Evolutionary conservation across 139 green algal species (phyloP), one percentile per base, ranked within the genome.

Genomic region (Haematococcus lacustris): DNA sequence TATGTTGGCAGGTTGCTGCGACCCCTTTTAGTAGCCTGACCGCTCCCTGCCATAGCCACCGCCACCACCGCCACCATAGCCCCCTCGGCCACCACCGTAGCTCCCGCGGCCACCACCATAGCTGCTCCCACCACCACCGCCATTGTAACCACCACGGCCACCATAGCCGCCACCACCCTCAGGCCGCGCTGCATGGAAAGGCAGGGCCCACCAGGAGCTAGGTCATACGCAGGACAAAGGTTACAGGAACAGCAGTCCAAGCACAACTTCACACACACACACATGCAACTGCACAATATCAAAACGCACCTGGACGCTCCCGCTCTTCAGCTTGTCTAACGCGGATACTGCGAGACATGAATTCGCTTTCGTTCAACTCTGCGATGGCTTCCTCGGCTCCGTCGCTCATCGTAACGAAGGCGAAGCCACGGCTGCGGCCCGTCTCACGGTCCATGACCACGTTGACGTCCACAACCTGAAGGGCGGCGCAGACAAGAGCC

Each of bases 391-490:
- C 53, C 26, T 23, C 21, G 17, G 78, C 77, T 3, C 41, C 68
- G 21, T 32, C 65, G 37, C 53, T 59, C 68, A 92, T 84, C 30
- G 86, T 92, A 51, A 93, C 88, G 81, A 93, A 93, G 50, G 76
- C 88, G 66, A 92, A 93, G 43, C 88, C 88, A 32, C 88, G 73
- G 41, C 82, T 86, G 25, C 88, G 76, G 35, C 87, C 87, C 26
- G 82, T 88, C 66, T 91, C 85, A 50, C 88, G 81, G 68, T 93
- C 88, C 26, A 68, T 83, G 38, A 76, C 73, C 9, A 87, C 79
- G 61, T 85, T 85, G 9, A 71, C 63, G 60, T 84, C 75, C 68
- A 74, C 53, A 64, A 64, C 53, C 53, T 64, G 26, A n/a, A n/a
- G n/a, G n/a, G n/a, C n/a, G n/a, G n/a, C n/a, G n/a, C n/a, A n/a